Evolutionary conservation across 805 yeast species (phyloP).

Genomic region (Blastobotrys muscicola): DNA sequence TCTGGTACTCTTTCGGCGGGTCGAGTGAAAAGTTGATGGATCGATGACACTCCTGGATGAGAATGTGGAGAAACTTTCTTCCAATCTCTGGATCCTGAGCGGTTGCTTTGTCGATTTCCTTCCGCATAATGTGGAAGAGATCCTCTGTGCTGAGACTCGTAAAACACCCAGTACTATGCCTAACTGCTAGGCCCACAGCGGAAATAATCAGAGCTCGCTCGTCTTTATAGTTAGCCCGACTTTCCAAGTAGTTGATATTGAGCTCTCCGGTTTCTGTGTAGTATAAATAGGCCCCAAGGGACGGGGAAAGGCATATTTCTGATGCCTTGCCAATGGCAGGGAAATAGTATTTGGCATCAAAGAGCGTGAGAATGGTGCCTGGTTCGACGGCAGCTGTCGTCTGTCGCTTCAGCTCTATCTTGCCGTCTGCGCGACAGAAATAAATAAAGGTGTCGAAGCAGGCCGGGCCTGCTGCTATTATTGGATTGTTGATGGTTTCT

Average conservation of each 20-base stretch:
- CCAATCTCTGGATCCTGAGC: conserved; percentile 11
- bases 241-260: conserved; percentile 13
- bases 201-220: conserved; percentile 7
- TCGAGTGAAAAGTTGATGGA: conserved; percentile 66
- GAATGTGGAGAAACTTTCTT: conserved; percentile 31
- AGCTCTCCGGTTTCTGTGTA: conserved; percentile 7
- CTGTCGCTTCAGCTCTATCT: conserved; percentile 11
- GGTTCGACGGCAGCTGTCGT: conserved; percentile 10
- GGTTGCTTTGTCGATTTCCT: conserved; percentile 17
- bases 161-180: conserved; percentile 65
- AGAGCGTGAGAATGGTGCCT: conserved; percentile 10
- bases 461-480: conserved; percentile 7
- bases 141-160: conserved; percentile 62
- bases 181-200: conserved; percentile 52
- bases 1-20: conserved; percentile 54
- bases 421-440: conserved; percentile 11
- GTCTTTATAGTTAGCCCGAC: conserved; percentile 4
- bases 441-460: conserved; percentile 12
- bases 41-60: conserved; percentile 61
- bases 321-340: conserved; percentile 10
- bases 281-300: conserved; percentile 22
- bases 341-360: conserved; percentile 17
- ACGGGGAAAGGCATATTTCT: conserved; percentile 27
- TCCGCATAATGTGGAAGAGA: conserved; percentile 45
- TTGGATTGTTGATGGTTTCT: conserved; percentile 6